These are phyloP conservation scores for Gossypium gossypioides DNA, from an alignment of 441 rosid species.

Conservation along the genomic window DNA sequence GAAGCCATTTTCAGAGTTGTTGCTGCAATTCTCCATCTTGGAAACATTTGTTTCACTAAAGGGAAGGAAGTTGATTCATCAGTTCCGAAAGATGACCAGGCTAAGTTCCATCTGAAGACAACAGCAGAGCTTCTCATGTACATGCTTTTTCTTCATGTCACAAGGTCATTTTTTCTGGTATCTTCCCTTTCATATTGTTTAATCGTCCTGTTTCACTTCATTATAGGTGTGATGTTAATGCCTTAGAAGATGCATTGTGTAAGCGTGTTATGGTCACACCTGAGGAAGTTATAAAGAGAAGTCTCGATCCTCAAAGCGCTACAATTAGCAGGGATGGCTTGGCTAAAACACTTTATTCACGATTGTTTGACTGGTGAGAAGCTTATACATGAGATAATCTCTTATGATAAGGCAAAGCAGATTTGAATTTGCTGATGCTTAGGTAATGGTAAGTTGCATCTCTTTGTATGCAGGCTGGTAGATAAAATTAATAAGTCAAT, in stretches of 20 bases:
- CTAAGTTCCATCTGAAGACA: constrained; percentile 78
- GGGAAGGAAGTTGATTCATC: constrained; percentile 88
- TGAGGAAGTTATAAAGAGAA: constrained; percentile 18
- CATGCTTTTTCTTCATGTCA: not conserved
- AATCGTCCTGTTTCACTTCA: constrained; percentile 14
- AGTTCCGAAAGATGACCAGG: constrained; percentile 64
- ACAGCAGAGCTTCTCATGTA: constrained; percentile 94
- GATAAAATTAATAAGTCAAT: constrained; percentile 15
- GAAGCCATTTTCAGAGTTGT: constrained; percentile 97
- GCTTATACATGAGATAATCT: constrained; percentile 18
- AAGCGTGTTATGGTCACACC: constrained; percentile 35
- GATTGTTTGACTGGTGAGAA: constrained; percentile 18
- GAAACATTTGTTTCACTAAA: constrained; percentile 63
- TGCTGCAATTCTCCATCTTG: constrained; percentile 82
- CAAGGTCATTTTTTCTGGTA: not conserved
- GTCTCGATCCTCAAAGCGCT: constrained; percentile 18
- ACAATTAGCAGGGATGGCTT: constrained; percentile 32
- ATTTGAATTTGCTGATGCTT: not conserved
- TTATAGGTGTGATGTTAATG: constrained; percentile 16
- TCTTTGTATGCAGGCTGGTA: constrained; percentile 13
- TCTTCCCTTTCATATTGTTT: constrained; percentile 13
- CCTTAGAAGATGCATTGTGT: constrained; percentile 19
- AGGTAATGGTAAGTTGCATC: not conserved
- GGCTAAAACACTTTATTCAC: constrained; percentile 43
- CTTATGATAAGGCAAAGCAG: constrained; percentile 5